Conservation (phyloP, 495 filamentous ascomycete genomes). For the Pseudevernia furfuracea region DNA sequence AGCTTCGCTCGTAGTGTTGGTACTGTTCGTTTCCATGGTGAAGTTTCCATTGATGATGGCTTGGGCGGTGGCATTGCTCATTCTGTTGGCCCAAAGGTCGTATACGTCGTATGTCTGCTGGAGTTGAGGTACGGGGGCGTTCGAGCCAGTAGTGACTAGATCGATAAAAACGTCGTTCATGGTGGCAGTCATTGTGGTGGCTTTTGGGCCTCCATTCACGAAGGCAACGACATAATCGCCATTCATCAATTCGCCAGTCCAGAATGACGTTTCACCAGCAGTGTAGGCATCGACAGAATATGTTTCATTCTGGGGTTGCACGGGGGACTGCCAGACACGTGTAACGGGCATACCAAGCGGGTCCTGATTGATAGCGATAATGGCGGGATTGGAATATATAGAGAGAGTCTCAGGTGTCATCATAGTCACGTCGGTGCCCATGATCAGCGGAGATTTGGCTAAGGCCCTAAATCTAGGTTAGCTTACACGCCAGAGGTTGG, state of each 20-base stretch:
- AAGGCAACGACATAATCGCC: conserved; percentile 42
- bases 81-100: conserved; percentile 50
- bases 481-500: background rate
- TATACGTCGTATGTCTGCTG: conserved; percentile 44
- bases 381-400: conserved; percentile 38
- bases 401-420: conserved; percentile 31
- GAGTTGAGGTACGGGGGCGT: conserved; percentile 30
- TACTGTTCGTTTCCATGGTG: conserved; percentile 25
- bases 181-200: conserved; percentile 42
- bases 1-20: conserved; percentile 32
- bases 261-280: conserved; percentile 42
- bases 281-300: conserved; percentile 28
- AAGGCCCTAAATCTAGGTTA: conserved; percentile 23
- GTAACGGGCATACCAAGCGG: conserved; percentile 32
- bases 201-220: conserved; percentile 39
- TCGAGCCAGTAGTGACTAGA: conserved; percentile 35
- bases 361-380: conserved; percentile 43
- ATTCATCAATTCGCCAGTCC: conserved; percentile 35
- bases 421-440: conserved; percentile 29
- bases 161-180: conserved; percentile 49
- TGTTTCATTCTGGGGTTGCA: conserved; percentile 27
- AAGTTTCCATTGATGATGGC: conserved; percentile 36
- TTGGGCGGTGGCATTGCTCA: conserved; percentile 38
- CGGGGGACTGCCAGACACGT: conserved; percentile 35
- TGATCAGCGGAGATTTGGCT: conserved; percentile 31